A percentile compares a stretch with the other conserved stretches of the same genome.
Evolutionary conservation across 1,139 yeast species (phyloP).

Genomic region (Sugiyamaella paludigena): DNA sequence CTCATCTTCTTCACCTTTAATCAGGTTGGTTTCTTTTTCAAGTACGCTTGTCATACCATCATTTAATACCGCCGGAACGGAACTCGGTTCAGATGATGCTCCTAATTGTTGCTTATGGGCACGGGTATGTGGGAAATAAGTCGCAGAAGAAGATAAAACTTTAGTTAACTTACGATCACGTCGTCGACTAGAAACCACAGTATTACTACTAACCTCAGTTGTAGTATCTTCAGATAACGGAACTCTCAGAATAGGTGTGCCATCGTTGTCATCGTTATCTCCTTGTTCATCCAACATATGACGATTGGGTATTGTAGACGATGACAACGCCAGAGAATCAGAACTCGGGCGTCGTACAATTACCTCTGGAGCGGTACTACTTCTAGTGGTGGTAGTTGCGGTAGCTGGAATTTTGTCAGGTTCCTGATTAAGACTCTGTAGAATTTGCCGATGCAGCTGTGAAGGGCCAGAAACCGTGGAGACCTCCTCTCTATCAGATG

Average conservation of each 20-base stretch:
- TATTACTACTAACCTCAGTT: constrained; percentile 4
- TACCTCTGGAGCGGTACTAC: constrained; percentile 5
- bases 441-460: constrained; percentile 5
- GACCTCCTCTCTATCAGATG: background rate
- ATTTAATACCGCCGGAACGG: background rate
- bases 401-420: background rate
- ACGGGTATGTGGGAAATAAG: constrained; percentile 17
- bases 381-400: constrained; percentile 7
- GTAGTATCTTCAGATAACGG: constrained; percentile 8
- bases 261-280: constrained; percentile 2
- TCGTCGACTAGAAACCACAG: background rate
- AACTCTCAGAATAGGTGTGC: constrained; percentile 3
- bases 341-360: background rate
- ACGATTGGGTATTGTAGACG: background rate
- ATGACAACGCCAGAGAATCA: background rate
- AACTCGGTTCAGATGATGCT: constrained; percentile 4
- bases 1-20: too few species aligned
- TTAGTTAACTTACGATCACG: constrained; percentile 9
- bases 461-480: background rate
- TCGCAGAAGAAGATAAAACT: constrained; percentile 16
- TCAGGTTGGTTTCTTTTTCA: too few species aligned
- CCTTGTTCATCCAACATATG: constrained; percentile 1
- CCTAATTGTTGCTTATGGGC: constrained; percentile 12
- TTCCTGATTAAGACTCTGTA: constrained; percentile 5
- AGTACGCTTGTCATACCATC: background rate